These are phyloP conservation scores for Jamesozyma jinghongensis DNA, from an alignment of 805 yeast genomes.

Conservation along the genomic window DNA sequence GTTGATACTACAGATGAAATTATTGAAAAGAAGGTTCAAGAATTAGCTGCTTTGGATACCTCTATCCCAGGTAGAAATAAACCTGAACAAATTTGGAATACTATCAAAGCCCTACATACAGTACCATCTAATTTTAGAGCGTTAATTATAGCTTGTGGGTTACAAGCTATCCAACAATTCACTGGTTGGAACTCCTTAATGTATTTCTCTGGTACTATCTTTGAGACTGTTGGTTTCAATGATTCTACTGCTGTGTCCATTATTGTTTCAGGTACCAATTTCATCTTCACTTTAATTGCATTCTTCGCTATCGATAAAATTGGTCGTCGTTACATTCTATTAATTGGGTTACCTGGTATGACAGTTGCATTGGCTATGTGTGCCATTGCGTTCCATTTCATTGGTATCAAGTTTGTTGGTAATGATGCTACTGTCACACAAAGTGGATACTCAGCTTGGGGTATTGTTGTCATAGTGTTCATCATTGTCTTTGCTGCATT, in stretches of 20 bases:
- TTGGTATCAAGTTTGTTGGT: slow-evolving; percentile 51
- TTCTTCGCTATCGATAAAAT: slow-evolving; percentile 77
- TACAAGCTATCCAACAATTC: slow-evolving; percentile 94
- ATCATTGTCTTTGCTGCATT: slow-evolving; percentile 84
- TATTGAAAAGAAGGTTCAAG: slow-evolving; percentile 59
- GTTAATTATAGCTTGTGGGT: slow-evolving; percentile 78
- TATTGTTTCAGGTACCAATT: slow-evolving; percentile 90
- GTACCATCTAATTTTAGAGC: slow-evolving; percentile 82
- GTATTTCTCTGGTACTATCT: slow-evolving; percentile 91
- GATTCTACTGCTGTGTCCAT: slow-evolving; percentile 92
- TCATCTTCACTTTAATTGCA: slow-evolving; percentile 77
- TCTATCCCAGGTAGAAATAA: slow-evolving; percentile 41
- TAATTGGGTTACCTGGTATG: slow-evolving; percentile 83
- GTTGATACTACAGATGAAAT: slow-evolving; percentile 51
- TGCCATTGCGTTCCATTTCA: slow-evolving; percentile 85
- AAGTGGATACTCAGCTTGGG: slow-evolving; percentile 68
- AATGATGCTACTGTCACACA: slow-evolving; percentile 35
- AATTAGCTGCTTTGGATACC: slow-evolving; percentile 43
- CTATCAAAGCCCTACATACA: slow-evolving; percentile 52
- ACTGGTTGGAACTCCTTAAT: slow-evolving; percentile 93
- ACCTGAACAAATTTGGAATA: slow-evolving; percentile 45
- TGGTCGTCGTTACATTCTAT: slow-evolving; percentile 77
- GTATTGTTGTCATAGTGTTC: slow-evolving; percentile 71
- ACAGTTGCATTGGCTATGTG: slow-evolving; percentile 63
- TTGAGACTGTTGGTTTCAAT: slow-evolving; percentile 80